Evolutionary conservation across 768 basidiomycete species (phyloP).

Genomic region (Suillus paluster): DNA sequence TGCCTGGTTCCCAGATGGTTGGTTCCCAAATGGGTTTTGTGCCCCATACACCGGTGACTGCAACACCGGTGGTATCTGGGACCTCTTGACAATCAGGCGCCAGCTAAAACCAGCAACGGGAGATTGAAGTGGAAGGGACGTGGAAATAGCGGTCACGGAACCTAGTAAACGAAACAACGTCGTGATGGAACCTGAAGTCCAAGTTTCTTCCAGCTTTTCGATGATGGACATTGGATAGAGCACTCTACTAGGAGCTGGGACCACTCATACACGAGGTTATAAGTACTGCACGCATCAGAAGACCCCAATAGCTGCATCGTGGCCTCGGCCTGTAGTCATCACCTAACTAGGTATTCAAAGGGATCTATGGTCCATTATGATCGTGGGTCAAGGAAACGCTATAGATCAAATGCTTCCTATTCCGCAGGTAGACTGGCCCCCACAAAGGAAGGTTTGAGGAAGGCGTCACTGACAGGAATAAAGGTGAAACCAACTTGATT

Average conservation of each 20-base stretch:
- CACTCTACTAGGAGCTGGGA: neutral
- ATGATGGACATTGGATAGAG: neutral
- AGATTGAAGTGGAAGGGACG: neutral
- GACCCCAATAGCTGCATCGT: neutral
- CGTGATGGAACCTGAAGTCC: slow-evolving; percentile 3
- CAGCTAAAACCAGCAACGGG: neutral
- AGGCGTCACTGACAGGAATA: too few species aligned
- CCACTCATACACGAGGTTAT: neutral
- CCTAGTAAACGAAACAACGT: slow-evolving; percentile 1
- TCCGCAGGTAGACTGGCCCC: too few species aligned
- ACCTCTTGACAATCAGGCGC: neutral
- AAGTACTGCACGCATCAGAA: neutral
- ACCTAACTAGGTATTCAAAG: neutral
- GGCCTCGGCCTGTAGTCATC: neutral
- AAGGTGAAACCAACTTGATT: too few species aligned
- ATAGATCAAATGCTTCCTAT: too few species aligned
- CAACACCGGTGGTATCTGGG: too few species aligned
- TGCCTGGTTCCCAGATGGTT: too few species aligned
- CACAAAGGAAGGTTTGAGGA: too few species aligned
- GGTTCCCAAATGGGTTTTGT: too few species aligned
- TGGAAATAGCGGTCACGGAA: neutral
- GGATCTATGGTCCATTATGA: too few species aligned
- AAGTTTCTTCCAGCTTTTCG: slow-evolving; percentile 4
- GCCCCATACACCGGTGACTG: too few species aligned
- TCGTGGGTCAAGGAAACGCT: too few species aligned